Percentiles rank a stretch among this genome's conserved stretches.
phyloP scores from a whole-genome alignment of 2,329 filamentous ascomycete species.

The Stachybotrys chlorohalonatus region DNA sequence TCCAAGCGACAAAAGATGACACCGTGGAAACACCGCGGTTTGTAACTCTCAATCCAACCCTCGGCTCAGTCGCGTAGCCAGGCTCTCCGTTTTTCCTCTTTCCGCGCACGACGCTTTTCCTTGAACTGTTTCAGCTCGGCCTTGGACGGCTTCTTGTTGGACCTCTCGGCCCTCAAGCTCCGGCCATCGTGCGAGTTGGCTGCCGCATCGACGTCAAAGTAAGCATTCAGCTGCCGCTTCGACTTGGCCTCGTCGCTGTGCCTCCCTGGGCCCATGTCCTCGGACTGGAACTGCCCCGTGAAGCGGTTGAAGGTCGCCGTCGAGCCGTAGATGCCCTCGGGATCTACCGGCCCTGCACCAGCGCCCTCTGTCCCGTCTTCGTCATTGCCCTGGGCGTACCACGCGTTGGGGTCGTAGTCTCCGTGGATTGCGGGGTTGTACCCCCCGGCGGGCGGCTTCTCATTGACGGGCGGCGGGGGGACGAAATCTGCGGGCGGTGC shows the following conservation, averaged over 20 bases:
- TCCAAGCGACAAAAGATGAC: background rate
- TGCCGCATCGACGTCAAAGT: constrained; percentile 91
- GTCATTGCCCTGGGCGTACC: constrained; percentile 64
- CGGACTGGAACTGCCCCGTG: constrained; percentile 72
- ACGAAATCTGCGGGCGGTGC: constrained; percentile 11
- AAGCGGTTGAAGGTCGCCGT: constrained; percentile 83
- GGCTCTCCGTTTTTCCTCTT: constrained; percentile 87
- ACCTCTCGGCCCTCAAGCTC: constrained; percentile 84
- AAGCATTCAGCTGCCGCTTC: constrained; percentile 81
- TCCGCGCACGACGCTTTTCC: constrained; percentile 78
- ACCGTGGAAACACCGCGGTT: background rate
- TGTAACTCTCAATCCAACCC: background rate
- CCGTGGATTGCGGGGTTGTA: constrained; percentile 97
- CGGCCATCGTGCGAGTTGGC: constrained; percentile 85
- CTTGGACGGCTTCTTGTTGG: constrained; percentile 75
- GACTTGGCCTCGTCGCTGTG: constrained; percentile 86
- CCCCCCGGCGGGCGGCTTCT: constrained; percentile 50
- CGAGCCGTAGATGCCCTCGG: constrained; percentile 49
- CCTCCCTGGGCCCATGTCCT: constrained; percentile 59
- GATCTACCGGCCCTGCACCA: constrained; percentile 21
- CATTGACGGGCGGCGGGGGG: constrained; percentile 23
- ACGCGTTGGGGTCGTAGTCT: constrained; percentile 91
- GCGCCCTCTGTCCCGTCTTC: constrained; percentile 21
- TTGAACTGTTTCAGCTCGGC: constrained; percentile 85
- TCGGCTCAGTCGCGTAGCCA: constrained; percentile 71